Percentiles rank a stretch among this genome's conserved stretches.
phyloP scores from a whole-genome alignment of 148 eudicot genomes.

The Silene conica region DNA sequence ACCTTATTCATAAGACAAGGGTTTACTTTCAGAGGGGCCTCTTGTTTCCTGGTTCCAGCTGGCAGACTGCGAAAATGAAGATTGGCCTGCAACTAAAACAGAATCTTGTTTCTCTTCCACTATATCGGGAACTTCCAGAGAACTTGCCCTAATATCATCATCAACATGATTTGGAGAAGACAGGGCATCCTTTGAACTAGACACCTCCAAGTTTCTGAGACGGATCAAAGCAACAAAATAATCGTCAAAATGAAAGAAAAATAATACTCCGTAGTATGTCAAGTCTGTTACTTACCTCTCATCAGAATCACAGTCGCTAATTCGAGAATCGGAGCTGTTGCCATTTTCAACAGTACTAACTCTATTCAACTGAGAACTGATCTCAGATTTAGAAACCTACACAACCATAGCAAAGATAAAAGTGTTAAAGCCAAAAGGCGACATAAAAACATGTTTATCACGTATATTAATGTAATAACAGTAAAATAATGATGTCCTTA shows the following conservation, averaged over 20 bases:
- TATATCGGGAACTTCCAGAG: constrained; percentile 33
- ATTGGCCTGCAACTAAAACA: constrained; percentile 28
- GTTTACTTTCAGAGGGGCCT: constrained; percentile 69
- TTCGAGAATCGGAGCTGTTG: constrained; percentile 28
- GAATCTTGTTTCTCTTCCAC: constrained; percentile 35
- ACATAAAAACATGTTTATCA: not conserved
- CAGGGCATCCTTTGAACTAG: constrained; percentile 35
- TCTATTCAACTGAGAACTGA: constrained; percentile 41
- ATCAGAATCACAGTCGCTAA: constrained; percentile 34
- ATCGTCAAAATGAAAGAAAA: constrained; percentile 7
- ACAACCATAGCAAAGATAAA: constrained; percentile 4
- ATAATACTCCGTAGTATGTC: not conserved
- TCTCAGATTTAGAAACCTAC: constrained; percentile 50
- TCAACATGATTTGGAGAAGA: constrained; percentile 32
- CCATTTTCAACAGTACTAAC: constrained; percentile 36
- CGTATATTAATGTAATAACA: no score
- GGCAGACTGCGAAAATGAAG: constrained; percentile 29
- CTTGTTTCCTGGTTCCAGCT: constrained; percentile 50
- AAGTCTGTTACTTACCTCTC: constrained; percentile 40
- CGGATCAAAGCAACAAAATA: constrained; percentile 18
- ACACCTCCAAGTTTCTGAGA: constrained; percentile 43
- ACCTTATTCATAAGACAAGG: not conserved
- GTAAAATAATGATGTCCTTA: not conserved
- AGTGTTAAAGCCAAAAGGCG: not conserved
- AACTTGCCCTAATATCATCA: constrained; percentile 33